Conservation (phyloP, 345 rosid species). For the Brassica rapa region DNA sequence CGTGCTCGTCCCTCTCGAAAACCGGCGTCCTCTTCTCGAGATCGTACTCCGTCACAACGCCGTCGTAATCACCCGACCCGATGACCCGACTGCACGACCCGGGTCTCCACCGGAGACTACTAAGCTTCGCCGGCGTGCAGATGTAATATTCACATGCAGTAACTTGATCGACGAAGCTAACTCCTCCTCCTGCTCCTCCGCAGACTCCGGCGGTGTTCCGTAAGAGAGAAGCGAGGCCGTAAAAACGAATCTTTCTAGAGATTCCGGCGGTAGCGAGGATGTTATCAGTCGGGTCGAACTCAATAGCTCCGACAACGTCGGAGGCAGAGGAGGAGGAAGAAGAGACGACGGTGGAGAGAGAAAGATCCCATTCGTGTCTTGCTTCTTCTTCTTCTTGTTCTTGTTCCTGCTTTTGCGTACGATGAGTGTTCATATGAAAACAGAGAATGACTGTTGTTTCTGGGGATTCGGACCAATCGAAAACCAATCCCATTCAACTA, state of each 20-base stretch:
- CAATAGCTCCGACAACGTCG: constrained; percentile 78
- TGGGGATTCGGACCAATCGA: constrained; percentile 38
- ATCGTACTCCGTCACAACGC: constrained; percentile 84
- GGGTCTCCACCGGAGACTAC: constrained; percentile 80
- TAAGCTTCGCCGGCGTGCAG: constrained; percentile 87
- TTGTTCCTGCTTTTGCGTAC: constrained; percentile 22
- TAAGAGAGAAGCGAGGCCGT: constrained; percentile 46
- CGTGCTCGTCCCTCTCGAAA: constrained; percentile 93
- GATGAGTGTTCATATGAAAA: constrained; percentile 40
- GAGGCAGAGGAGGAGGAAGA: constrained; percentile 42
- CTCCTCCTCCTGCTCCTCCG: not conserved
- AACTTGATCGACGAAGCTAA: constrained; percentile 48
- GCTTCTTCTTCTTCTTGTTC: constrained; percentile 28
- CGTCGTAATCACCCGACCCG: constrained; percentile 90
- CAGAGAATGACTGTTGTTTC: constrained; percentile 33
- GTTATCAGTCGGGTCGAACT: constrained; percentile 65
- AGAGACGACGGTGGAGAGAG: constrained; percentile 64
- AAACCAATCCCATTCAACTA: constrained; percentile 35
- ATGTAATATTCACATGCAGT: constrained; percentile 57
- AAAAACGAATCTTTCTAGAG: constrained; percentile 79
- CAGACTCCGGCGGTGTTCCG: constrained; percentile 5
- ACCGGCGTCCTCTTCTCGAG: constrained; percentile 60
- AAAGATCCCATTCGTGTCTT: constrained; percentile 71
- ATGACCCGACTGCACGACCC: constrained; percentile 54
- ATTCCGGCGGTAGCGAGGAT: constrained; percentile 86